Evolutionary conservation across 768 basidiomycete genomes (phyloP).

Genomic region (Cubamyces lactineus): DNA sequence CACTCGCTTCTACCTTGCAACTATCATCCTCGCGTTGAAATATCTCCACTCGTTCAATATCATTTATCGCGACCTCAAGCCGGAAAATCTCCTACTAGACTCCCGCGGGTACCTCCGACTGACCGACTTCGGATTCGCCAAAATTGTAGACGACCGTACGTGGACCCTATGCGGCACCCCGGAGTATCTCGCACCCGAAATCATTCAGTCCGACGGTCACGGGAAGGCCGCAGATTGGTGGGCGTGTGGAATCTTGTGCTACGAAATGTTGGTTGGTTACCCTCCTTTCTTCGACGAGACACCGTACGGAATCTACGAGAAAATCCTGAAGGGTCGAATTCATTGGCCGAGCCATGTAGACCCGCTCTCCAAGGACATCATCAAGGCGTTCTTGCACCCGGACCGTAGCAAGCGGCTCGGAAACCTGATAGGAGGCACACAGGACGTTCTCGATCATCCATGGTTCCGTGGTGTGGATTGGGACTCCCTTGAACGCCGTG

Average conservation of each 20-base stretch:
- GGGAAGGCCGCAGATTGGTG: constrained; percentile 99
- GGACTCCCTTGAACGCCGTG: constrained; percentile 82
- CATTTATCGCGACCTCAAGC: constrained; percentile 98
- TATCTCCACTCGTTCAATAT: constrained; percentile 96
- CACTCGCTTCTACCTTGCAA: constrained; percentile 96
- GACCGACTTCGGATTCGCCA: constrained; percentile 98
- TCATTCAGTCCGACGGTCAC: constrained; percentile 96
- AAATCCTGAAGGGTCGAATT: constrained; percentile 86
- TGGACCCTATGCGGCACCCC: constrained; percentile 97
- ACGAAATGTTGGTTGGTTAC: constrained; percentile 98
- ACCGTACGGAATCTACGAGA: constrained; percentile 98
- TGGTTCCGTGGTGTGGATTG: constrained; percentile 98
- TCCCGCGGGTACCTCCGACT: constrained; percentile 91
- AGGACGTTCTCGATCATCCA: constrained; percentile 88
- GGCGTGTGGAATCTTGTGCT: constrained; percentile 96
- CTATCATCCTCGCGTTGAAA: constrained; percentile 92
- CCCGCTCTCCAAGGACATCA: constrained; percentile 84
- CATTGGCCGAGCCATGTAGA: constrained; percentile 94
- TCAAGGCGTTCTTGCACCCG: constrained; percentile 86
- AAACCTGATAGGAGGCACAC: constrained; percentile 89
- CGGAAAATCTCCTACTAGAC: constrained; percentile 97
- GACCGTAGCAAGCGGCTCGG: constrained; percentile 92
- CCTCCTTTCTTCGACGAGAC: constrained; percentile 99
- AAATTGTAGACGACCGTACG: constrained; percentile 95
- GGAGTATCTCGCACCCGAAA: constrained; percentile 97